A percentile compares a stretch with the other conserved stretches of the same genome.
These are phyloP conservation scores for Quercus berberidifolia DNA, from an alignment of 306 rosid species.

Conservation along the genomic window DNA sequence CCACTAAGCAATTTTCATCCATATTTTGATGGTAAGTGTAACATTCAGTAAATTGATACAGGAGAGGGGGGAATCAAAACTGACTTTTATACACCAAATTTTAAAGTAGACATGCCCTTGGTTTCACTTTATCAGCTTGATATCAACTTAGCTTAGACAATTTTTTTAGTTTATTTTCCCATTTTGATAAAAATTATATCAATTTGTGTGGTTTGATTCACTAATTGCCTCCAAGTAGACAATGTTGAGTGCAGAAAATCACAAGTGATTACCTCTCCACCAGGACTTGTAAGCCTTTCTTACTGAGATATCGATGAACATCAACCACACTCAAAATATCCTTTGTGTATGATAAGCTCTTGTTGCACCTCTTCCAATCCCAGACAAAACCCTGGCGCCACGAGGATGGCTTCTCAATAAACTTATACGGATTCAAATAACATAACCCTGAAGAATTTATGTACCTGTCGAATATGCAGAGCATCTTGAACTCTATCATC, in stretches of 20 bases:
- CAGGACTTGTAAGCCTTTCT: neutral
- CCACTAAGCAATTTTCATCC: too few relatives aligned
- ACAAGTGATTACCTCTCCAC: constrained; percentile 4
- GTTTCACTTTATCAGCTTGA: too few relatives aligned
- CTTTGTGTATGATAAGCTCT: constrained; percentile 9
- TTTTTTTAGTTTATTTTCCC: too few relatives aligned
- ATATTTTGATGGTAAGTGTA: too few relatives aligned
- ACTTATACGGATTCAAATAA: neutral
- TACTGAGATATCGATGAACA: constrained; percentile 19
- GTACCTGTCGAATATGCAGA: constrained; percentile 20
- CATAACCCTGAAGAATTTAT: neutral
- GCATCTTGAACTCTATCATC: constrained; percentile 22
- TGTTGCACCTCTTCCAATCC: constrained; percentile 20
- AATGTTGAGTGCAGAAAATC: neutral
- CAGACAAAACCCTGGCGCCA: constrained; percentile 7
- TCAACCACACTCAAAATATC: constrained; percentile 19
- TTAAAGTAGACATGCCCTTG: too few relatives aligned
- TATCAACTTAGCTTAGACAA: too few relatives aligned
- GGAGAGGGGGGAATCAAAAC: too few relatives aligned
- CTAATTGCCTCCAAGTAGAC: too few relatives aligned
- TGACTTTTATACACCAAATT: too few relatives aligned
- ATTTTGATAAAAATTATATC: too few relatives aligned
- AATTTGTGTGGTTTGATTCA: too few relatives aligned
- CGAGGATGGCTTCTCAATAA: neutral
- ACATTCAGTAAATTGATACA: too few relatives aligned